These are phyloP conservation scores for Lactifluus pinguis DNA, from an alignment of 768 basidiomycete genomes.

Conservation along the genomic window DNA sequence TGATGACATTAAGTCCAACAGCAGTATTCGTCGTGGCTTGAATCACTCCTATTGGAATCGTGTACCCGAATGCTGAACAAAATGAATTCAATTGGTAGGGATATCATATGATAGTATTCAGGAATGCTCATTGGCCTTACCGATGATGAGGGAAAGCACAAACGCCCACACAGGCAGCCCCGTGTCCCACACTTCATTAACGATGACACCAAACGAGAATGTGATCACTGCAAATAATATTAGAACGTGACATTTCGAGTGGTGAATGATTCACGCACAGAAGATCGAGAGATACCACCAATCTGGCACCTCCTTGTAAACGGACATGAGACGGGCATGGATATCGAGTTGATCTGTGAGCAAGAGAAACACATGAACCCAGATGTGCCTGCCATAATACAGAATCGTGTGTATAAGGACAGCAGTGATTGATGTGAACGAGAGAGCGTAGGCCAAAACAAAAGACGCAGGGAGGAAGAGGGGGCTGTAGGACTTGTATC, in stretches of 20 bases:
- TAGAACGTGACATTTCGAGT: no score
- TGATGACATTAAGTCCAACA: constrained; percentile 67
- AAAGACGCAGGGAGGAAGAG: constrained; percentile 60
- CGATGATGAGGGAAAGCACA: constrained; percentile 56
- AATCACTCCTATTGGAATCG: constrained; percentile 49
- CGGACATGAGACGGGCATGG: constrained; percentile 73
- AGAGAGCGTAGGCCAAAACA: constrained; percentile 68
- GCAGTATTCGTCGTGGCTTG: constrained; percentile 75
- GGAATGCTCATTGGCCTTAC: constrained; percentile 25
- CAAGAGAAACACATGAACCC: constrained; percentile 57
- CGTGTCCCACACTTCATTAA: constrained; percentile 68
- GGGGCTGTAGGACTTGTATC: constrained; percentile 50
- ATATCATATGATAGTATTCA: background rate
- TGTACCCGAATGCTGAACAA: constrained; percentile 30
- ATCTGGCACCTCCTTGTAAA: constrained; percentile 68
- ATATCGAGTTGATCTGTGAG: constrained; percentile 77
- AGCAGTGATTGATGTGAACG: constrained; percentile 73
- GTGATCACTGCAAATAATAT: constrained; percentile 34
- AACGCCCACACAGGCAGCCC: constrained; percentile 67
- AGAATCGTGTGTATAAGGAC: constrained; percentile 63
- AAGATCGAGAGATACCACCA: constrained; percentile 80
- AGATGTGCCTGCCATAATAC: constrained; percentile 74
- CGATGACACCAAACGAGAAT: constrained; percentile 59
- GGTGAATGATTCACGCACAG: constrained; percentile 15
- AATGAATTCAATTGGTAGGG: background rate